Evolutionary conservation across 164 flowering plant species (phyloP), one percentile per base, ranked within the genome.

Genomic region (Cinnamomum chago): DNA sequence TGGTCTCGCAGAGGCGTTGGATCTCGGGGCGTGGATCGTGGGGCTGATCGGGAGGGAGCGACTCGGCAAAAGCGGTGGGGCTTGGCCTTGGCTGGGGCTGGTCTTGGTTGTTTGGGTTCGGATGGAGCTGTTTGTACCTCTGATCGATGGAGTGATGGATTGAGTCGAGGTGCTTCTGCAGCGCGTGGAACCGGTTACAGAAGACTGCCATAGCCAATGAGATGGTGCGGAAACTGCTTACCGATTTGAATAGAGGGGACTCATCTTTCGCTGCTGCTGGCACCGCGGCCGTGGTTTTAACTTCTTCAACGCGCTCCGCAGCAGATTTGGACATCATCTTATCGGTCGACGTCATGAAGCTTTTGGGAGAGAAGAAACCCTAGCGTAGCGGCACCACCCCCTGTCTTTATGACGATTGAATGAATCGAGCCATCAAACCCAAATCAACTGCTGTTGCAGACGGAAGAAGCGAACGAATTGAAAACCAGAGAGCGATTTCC

Each of bases 151-250:
- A 62, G 28, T 66, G 28, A 30, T 68, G 76, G 74, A 87, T 83
- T 70, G 80, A 84, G 67, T 83, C 80, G 20, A 88, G 79, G 78
- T 88, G 89, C 27, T 74, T 75, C 18, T 79, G 83, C 28, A 88
- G 70, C 22, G 83, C 90, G 4, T 84, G 80, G 77, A 67, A 87
- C 55, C 86, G 76, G 74, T 70, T 28, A 0, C 33, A 71, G 79
- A 88, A 88, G 25, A 71, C 51, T 50, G 83, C 65, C 28, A 86
- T 70, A n/a, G 78, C 81, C 17, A 79, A 22, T 62, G 88, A 77
- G 72, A 87, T 79, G 58, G 50, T 55, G n/a, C 68, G 74, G 4
- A 87, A 76, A 2, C 82, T 80, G 76, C 65, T 52, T 35, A 78
- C 52, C 24, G 72, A 73, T 10, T 73, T 64, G 22, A 73, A 62